These are phyloP conservation scores for Erythrobasidium hasegawianum DNA, from an alignment of 1,284 basidiomycete genomes.

Conservation along the genomic window DNA sequence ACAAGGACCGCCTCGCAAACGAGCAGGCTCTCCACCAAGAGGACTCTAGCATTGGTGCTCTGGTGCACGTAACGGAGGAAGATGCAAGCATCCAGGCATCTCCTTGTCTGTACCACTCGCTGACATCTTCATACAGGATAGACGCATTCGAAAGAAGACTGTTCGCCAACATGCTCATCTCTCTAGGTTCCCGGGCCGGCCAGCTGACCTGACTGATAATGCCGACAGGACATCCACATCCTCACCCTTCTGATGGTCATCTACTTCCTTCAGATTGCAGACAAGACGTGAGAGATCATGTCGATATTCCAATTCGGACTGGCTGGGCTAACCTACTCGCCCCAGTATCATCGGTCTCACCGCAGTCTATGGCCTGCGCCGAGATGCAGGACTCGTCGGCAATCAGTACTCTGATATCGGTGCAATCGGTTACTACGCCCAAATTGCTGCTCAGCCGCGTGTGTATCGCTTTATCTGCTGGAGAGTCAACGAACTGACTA, in stretches of 20 bases:
- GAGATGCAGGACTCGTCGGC: conserved; percentile 27
- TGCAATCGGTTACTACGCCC: conserved; percentile 38
- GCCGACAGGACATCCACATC: conserved; percentile 12
- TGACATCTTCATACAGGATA: conserved; percentile 6
- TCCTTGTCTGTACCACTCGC: too few relatives aligned
- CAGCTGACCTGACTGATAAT: background rate
- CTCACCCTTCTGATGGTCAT: conserved; percentile 26
- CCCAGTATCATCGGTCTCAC: conserved; percentile 32
- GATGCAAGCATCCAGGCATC: too few relatives aligned
- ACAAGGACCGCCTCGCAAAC: background rate
- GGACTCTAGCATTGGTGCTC: background rate
- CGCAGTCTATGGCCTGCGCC: conserved; percentile 26
- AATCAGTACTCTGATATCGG: conserved; percentile 38
- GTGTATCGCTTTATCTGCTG: background rate
- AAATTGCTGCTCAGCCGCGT: conserved; percentile 38
- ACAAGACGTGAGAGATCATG: background rate
- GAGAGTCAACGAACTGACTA: too few relatives aligned
- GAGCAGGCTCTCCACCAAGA: background rate
- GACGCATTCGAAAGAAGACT: conserved; percentile 26
- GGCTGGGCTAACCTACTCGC: background rate
- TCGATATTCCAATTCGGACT: background rate
- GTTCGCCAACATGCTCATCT: background rate
- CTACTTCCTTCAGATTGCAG: conserved; percentile 33
- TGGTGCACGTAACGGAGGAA: background rate
- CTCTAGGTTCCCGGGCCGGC: background rate